A percentile compares a stretch with the other conserved stretches of the same genome.
phyloP scores from a whole-genome alignment of 139 green algal genomes.

The Astrephomene gubernaculifera region DNA sequence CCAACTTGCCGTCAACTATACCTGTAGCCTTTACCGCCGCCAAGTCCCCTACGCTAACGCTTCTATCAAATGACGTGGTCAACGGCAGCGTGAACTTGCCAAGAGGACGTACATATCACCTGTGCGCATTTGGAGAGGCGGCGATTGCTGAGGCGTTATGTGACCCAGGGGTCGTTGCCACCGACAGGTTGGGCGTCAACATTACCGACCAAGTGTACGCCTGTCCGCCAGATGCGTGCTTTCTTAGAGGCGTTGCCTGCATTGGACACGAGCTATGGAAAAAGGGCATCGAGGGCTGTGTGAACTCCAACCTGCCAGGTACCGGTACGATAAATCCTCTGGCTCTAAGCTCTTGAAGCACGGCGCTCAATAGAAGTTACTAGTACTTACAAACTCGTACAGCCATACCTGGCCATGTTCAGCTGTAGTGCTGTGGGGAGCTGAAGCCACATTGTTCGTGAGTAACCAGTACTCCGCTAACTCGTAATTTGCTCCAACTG shows the following conservation, averaged over 20 bases:
- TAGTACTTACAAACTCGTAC: background rate
- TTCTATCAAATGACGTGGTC: background rate
- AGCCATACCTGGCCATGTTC: too few species aligned
- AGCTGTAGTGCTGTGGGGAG: background rate
- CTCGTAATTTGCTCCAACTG: background rate
- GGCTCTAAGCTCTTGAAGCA: background rate
- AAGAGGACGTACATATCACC: background rate
- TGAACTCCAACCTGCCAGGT: slow-evolving; percentile 8
- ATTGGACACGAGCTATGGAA: slow-evolving; percentile 41
- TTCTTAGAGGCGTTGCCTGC: background rate
- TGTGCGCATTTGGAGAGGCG: background rate
- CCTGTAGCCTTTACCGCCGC: background rate
- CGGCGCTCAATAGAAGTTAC: background rate
- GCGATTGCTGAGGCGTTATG: background rate
- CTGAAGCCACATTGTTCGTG: background rate
- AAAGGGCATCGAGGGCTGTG: slow-evolving; percentile 20
- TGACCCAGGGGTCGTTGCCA: slow-evolving; percentile 12
- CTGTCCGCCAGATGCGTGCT: slow-evolving; percentile 15
- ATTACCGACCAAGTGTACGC: slow-evolving; percentile 35
- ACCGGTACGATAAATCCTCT: background rate
- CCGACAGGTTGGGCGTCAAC: slow-evolving; percentile 4
- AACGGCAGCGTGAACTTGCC: background rate
- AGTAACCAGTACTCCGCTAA: background rate
- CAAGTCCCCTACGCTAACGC: background rate
- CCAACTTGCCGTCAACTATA: too few species aligned